These are phyloP conservation scores for Ogataea populi-albae DNA, from an alignment of 805 yeast genomes.

Conservation along the genomic window DNA sequence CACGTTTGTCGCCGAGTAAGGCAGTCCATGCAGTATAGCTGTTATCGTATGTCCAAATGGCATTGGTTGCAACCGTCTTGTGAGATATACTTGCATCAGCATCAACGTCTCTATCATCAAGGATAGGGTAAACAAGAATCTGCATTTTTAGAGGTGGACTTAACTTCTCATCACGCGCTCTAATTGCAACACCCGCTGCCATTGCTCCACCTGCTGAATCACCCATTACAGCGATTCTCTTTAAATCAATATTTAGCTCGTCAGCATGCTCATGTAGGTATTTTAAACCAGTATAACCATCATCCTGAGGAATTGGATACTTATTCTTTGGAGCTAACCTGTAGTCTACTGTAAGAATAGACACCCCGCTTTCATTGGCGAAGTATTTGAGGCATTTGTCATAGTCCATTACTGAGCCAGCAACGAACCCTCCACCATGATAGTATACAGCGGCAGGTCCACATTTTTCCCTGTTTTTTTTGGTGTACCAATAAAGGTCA, in stretches of 20 bases:
- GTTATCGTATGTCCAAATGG: neutral
- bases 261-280: neutral
- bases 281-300: neutral
- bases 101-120: neutral
- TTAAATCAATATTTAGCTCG: neutral
- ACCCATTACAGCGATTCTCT: neutral
- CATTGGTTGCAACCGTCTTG: neutral
- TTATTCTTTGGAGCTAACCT: neutral
- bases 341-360: constrained; percentile 1
- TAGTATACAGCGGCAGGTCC: constrained; percentile 1
- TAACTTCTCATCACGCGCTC: neutral
- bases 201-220: constrained; percentile 1
- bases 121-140: constrained; percentile 1
- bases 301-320: constrained; percentile 1
- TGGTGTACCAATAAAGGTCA: neutral
- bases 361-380: neutral
- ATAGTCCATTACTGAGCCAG: neutral
- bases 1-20: neutral
- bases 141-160: neutral
- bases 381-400: neutral
- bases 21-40: neutral
- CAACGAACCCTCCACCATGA: constrained; percentile 2
- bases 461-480: neutral
- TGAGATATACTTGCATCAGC: too few species aligned
- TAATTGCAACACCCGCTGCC: constrained; percentile 1